These are phyloP conservation scores for Chamaecyparis obtusa DNA, from an alignment of 75 land plant species.

Conservation along the genomic window DNA sequence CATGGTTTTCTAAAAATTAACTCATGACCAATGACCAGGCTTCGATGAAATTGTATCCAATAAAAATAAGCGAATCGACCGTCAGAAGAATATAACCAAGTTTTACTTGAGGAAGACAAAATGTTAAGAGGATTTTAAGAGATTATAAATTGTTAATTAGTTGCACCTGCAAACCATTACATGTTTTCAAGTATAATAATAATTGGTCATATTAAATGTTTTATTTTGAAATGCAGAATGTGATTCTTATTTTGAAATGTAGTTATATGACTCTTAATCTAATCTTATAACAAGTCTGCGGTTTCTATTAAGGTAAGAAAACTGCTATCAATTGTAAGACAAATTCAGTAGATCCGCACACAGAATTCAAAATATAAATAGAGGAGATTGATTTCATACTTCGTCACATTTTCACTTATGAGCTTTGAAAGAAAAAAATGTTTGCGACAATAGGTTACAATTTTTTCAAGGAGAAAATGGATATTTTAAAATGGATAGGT, in stretches of 20 bases:
- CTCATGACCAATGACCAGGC: too few species aligned
- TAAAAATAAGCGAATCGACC: too few species aligned
- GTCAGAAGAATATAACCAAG: too few species aligned
- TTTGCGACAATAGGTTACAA: too few species aligned
- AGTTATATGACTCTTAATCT: too few species aligned
- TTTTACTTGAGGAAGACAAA: not conserved
- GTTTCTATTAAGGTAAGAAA: not conserved
- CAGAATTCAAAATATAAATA: too few species aligned
- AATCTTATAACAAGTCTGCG: not conserved
- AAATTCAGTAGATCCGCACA: too few species aligned
- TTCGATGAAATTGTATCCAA: too few species aligned
- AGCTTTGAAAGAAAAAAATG: too few species aligned
- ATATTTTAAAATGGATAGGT: too few species aligned
- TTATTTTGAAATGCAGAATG: not conserved
- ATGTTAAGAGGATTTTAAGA: not conserved
- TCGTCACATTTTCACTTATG: not conserved
- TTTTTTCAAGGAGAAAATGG: too few species aligned
- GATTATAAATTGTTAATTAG: not conserved
- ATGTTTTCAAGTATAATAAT: not conserved
- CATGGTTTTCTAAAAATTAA: too few species aligned
- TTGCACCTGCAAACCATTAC: not conserved
- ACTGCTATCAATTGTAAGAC: not conserved
- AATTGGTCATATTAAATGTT: not conserved
- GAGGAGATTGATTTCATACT: not conserved
- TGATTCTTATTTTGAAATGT: not conserved